phyloP scores from a whole-genome alignment of 2,329 filamentous ascomycete species.

The Colletotrichum coccodes region DNA sequence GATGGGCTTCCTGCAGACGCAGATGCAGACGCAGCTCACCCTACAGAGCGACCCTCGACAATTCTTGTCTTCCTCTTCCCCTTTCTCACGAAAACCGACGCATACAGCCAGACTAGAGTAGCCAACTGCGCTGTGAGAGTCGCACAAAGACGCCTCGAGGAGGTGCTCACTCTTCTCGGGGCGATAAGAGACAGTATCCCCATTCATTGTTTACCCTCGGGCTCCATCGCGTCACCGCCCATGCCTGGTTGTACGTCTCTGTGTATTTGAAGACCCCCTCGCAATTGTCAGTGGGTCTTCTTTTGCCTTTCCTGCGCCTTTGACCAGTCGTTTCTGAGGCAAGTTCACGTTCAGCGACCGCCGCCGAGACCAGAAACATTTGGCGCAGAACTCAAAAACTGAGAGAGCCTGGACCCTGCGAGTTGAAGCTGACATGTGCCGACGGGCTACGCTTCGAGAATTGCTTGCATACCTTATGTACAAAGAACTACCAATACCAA shows the following conservation, averaged over 20 bases:
- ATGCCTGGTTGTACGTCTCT: too few species aligned
- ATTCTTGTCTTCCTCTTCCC: neutral
- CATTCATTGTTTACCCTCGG: neutral
- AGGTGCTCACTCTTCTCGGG: neutral
- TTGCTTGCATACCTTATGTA: neutral
- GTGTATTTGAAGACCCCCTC: neutral
- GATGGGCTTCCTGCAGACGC: neutral
- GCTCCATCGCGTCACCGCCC: neutral
- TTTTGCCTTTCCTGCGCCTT: neutral
- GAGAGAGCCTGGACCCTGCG: neutral
- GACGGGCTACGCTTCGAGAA: neutral
- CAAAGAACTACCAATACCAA: neutral
- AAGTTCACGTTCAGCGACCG: neutral
- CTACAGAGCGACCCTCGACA: neutral
- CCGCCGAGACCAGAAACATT: neutral
- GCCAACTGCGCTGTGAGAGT: neutral
- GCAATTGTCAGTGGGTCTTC: neutral
- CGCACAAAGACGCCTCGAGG: neutral
- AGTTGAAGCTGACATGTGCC: neutral
- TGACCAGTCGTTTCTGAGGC: neutral
- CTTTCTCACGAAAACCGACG: neutral
- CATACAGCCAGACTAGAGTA: neutral
- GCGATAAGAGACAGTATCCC: neutral
- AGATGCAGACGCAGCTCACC: neutral
- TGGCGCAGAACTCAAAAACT: neutral